A percentile compares a stretch with the other conserved stretches of the same genome.
Evolutionary conservation across 768 basidiomycete species (phyloP).

Genomic region (Phaeolepiota aurea): DNA sequence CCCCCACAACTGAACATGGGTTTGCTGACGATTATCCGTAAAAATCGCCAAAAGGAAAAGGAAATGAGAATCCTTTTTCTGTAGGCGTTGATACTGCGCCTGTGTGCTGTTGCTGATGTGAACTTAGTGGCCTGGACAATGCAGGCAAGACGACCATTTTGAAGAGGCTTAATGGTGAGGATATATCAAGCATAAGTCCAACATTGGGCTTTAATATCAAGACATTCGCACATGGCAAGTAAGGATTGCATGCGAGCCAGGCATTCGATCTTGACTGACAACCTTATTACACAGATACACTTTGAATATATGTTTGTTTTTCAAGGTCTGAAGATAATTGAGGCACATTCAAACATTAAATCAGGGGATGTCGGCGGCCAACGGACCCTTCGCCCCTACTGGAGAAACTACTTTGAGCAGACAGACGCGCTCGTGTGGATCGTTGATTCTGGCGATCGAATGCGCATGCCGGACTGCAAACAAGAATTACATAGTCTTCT

Average conservation of each 20-base stretch:
- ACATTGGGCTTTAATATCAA: constrained; percentile 99
- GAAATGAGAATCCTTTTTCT: constrained; percentile 96
- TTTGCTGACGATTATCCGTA: constrained; percentile 92
- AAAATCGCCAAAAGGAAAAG: constrained; percentile 90
- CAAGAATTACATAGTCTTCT: constrained; percentile 80
- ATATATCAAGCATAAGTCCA: constrained; percentile 81
- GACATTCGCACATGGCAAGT: constrained; percentile 90
- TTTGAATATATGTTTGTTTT: constrained; percentile 65
- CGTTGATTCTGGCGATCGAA: constrained; percentile 88
- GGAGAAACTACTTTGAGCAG: constrained; percentile 98
- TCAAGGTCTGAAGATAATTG: no score
- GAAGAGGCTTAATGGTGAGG: constrained; percentile 90
- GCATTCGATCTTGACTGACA: background rate
- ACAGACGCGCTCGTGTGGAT: constrained; percentile 99
- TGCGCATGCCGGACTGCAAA: constrained; percentile 87
- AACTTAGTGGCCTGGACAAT: constrained; percentile 88
- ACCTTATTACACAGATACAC: constrained; percentile 42
- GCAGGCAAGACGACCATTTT: constrained; percentile 98
- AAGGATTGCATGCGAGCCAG: constrained; percentile 12
- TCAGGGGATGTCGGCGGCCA: constrained; percentile 99
- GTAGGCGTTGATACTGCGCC: constrained; percentile 31
- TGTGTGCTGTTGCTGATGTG: constrained; percentile 8
- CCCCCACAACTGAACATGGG: no score
- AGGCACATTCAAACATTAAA: no score
- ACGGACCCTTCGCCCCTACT: constrained; percentile 91